Base-by-base conservation (phyloP, 2,329 filamentous ascomycete species). In the Alternaria arbusti region DNA sequence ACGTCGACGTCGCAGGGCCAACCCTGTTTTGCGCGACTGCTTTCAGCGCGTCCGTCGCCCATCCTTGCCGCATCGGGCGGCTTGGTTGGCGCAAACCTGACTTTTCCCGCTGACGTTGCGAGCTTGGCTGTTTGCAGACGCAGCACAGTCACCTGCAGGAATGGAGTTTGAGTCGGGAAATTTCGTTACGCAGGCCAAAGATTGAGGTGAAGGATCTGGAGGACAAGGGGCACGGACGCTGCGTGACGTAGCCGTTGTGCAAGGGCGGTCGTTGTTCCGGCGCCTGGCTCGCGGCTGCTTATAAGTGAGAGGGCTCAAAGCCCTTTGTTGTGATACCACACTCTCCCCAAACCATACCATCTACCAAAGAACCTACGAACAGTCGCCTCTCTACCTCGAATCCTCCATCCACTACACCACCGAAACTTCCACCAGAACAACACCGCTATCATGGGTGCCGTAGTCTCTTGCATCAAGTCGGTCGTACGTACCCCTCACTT, bases 381-480 rank as follows among this genome's bases (percentile, higher is more conserved):
- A 54, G 2, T n/a, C 15, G 2, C n/a, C 26, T 32, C 11, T 32
- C 49, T 12, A 7, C 23, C 26, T 32, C 20, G 50, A 52, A 22
- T 13, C 28, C 22, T 36, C 17, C 6, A 51, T 28, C 13, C 28
- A 2, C 15, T 28, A 36, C 44, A 25, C 23, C 54, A 49, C 43
- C 20, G 10, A 17, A 45, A 59, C 43, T 62, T 45, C 59, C 59
- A 56, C 45, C 44, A 30, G 8, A 49, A 67, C 59, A 70, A 67
- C 63, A 71, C 74, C 64, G 67, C 70, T 69, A 89, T 80, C 71
- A 95, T 96, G 92, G 92, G 92, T 83, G 91, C 90, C 81, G 89
- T 96, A 76, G 85, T 93, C 70, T 94, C 91, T 79, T 94, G 92
- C 55, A 65, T 65, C 59, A 62, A 65, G 56, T 63, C 63, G 12